Base-by-base conservation (phyloP, 495 filamentous ascomycete species). In the Talaromyces proteolyticus region DNA sequence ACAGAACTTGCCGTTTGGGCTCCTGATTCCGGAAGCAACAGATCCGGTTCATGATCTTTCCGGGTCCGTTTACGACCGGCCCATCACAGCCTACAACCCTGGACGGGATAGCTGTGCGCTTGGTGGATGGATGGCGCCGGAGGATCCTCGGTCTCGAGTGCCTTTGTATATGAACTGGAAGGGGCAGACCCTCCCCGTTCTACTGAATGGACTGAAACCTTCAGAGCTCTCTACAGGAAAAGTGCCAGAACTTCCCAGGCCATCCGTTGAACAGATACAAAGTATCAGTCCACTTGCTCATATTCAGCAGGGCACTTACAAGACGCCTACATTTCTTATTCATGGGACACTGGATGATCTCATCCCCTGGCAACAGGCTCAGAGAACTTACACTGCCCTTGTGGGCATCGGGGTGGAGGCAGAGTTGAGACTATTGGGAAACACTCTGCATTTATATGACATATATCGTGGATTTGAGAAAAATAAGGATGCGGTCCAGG, bases 241-340 rank as follows among this genome's bases (percentile, higher is more conserved):
- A 1, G 5, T 4, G 0, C 17, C 19, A 12, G 23, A 42, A 6
- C 53, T 58, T n/a, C 46, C 53, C 6, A 21, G 54, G 46, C 62
- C 60, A 8, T 12, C 53, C 8, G 39, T 41, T 3, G 58, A 69
- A 16, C 26, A 62, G 18, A 60, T 71, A 21, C 38, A 26, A 6
- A 42, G 48, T 0, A 49, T 67, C 42, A 70, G 66, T 54, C 71
- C 70, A 0, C 47, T 53, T 2, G 64, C 66, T 0, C 72, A 76
- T 11, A 67, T 78, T 14, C 38, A 16, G 0, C 17, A n/a, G 0
- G 70, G 69, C 1, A 53, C 43, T 1, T 77, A 76, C 53, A 12
- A 49, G 0, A 64, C 63, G 38, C 75, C 77, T 3, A 79, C 75
- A 0, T 77, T 70, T 60, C 18, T 78, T 10, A 62, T 79, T n/a